Base-by-base conservation (phyloP, 805 yeast genomes). In the Hanseniaspora vineae region DNA sequence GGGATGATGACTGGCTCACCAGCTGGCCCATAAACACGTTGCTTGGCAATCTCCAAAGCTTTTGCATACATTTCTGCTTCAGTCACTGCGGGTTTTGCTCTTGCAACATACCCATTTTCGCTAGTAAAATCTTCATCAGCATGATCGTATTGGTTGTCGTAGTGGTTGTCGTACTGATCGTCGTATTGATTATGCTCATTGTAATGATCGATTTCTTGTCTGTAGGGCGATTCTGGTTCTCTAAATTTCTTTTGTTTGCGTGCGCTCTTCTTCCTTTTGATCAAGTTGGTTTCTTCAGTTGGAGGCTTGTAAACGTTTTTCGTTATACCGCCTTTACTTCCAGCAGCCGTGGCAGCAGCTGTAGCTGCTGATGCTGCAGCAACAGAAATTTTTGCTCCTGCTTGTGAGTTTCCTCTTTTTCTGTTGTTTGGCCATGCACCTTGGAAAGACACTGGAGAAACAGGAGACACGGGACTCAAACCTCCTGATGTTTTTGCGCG, bases 51-150 rank as follows among this genome's bases (percentile, higher is more conserved):
- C 52, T 73, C 72, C 55, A 75, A 65, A 0, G 86, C 86, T 51
- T 66, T 64, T 9, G 69, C 71, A 55, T 79, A 79, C 69, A 79
- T 67, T 51, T 78, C 80, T 23, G 71, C 76, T 32, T 72, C 72
- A 29, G 75, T 58, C 6, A 37, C 17, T n/a, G 40, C 19, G 6
- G 40, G 40, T 23, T 23, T 23, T 23, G 4, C 40, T 12, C 19
- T 37, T 14, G 40, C 3, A 5, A n/a, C 40, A 17, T 37, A 37
- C 11, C 37, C 37, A 10, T 17, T n/a, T 37, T 33, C 37, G 9
- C 37, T 33, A 23, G 29, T 23, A 23, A 23, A 23, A 4, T 23
- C 6, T 23, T 23, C 29, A 23, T 23, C 29, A 5, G 29, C 6
- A 4, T 23, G 29, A 23, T 23, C 29, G 29, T 23, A 23, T 23